Percentiles rank a stretch among this genome's conserved stretches.
Evolutionary conservation across 2,329 filamentous ascomycete genomes (phyloP).

Genomic region (Cercospora janseana): DNA sequence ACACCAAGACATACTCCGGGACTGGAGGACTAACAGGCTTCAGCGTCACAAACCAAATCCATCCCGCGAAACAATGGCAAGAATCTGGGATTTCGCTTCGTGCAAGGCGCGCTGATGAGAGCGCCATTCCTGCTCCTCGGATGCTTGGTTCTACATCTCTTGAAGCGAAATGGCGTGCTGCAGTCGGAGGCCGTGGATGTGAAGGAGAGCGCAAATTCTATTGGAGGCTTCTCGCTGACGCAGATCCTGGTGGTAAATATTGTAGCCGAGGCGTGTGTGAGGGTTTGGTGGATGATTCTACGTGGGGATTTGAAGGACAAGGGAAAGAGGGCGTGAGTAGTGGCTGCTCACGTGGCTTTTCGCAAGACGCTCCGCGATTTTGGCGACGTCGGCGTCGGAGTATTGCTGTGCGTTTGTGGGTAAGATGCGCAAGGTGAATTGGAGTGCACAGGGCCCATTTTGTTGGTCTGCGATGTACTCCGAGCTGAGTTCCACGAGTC

Average conservation of each 20-base stretch:
- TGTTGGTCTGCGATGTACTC: too few species aligned
- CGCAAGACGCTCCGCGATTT: neutral
- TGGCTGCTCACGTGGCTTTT: neutral
- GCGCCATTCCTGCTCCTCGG: conserved; percentile 1
- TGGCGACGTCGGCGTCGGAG: too few species aligned
- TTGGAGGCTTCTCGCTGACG: neutral
- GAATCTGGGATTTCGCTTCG: neutral
- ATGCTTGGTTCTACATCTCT: neutral
- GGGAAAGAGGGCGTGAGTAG: neutral
- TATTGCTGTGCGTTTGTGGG: too few species aligned
- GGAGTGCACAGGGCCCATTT: too few species aligned
- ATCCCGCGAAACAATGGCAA: neutral
- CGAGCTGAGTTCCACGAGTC: too few species aligned
- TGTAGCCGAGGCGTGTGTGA: conserved; percentile 8
- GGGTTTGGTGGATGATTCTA: conserved; percentile 9
- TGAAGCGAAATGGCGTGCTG: neutral
- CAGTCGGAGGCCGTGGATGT: neutral
- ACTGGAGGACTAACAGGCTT: neutral
- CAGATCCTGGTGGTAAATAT: conserved; percentile 7
- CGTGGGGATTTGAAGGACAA: neutral
- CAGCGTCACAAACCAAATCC: neutral
- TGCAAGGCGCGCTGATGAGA: conserved; percentile 4
- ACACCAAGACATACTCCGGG: neutral
- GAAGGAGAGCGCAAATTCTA: neutral
- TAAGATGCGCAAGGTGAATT: too few species aligned